Evolutionary conservation across 2,329 filamentous ascomycete genomes (phyloP).

Genomic region (Cytospora leucostoma): DNA sequence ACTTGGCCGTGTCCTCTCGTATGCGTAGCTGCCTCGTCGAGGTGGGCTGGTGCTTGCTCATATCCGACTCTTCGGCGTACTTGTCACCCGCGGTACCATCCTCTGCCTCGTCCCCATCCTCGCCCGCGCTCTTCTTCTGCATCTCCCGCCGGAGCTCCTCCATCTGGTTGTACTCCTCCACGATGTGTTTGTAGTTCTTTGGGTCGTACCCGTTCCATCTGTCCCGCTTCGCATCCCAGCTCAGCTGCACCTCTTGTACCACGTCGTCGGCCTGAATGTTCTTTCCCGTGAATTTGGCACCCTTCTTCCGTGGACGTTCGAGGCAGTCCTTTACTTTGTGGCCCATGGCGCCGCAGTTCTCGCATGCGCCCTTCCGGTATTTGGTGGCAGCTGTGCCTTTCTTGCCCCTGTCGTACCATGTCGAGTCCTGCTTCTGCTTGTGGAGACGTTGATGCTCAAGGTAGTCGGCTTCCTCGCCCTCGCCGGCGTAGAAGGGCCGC

Average conservation of each 20-base stretch:
- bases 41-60: conserved; percentile 90
- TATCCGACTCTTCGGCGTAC: conserved; percentile 94
- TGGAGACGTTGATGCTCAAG: conserved; percentile 93
- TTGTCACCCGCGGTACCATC: conserved; percentile 66
- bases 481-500: conserved; percentile 90
- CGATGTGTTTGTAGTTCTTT: conserved; percentile 80
- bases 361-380: conserved; percentile 95
- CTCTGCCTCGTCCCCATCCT: conserved; percentile 53
- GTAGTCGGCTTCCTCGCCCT: conserved; percentile 79
- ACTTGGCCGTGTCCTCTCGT: conserved; percentile 96
- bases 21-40: conserved; percentile 88
- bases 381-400: conserved; percentile 92
- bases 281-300: conserved; percentile 87
- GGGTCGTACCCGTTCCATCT: conserved; percentile 98
- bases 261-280: conserved; percentile 93
- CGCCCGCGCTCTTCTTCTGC: conserved; percentile 50
- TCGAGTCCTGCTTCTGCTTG: conserved; percentile 71
- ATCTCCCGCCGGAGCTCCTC: conserved; percentile 68
- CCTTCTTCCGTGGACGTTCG: conserved; percentile 81
- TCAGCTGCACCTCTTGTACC: conserved; percentile 80
- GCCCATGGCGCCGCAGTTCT: conserved; percentile 97
- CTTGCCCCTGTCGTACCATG: conserved; percentile 92
- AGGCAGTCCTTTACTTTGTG: conserved; percentile 95
- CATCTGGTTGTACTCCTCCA: conserved; percentile 85
- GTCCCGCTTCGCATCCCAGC: conserved; percentile 97